phyloP scores from a whole-genome alignment of 2,329 filamentous ascomycete species.

The Tolypocladium inflatum region DNA sequence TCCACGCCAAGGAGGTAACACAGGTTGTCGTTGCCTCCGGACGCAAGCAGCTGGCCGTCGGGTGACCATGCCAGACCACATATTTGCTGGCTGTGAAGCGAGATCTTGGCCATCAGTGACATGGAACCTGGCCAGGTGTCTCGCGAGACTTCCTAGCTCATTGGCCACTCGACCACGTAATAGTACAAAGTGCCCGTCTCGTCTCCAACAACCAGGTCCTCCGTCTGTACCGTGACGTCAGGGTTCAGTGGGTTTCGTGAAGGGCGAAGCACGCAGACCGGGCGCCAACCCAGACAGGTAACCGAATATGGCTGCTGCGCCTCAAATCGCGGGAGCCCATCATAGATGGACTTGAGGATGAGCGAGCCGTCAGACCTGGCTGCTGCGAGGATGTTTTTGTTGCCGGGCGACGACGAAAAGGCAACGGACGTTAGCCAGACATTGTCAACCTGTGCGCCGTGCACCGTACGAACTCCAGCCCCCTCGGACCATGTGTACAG shows the following conservation, averaged over 20 bases:
- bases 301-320: conserved; percentile 62
- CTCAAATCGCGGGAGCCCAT: conserved; percentile 63
- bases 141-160: conserved; percentile 48
- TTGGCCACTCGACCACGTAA: conserved; percentile 81
- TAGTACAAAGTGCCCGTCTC: conserved; percentile 76
- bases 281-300: conserved; percentile 75
- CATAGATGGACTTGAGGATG: conserved; percentile 67
- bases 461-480: conserved; percentile 48
- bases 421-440: conserved; percentile 73
- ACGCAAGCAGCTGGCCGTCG: conserved; percentile 69
- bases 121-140: conserved; percentile 71
- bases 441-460: conserved; percentile 12
- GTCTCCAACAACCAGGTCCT: conserved; percentile 82
- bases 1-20: conserved; percentile 72
- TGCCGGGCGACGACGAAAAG: conserved; percentile 73
- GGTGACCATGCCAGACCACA: conserved; percentile 86
- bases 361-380: conserved; percentile 71
- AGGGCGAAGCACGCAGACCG: conserved; percentile 43
- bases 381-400: conserved; percentile 73
- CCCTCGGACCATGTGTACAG: conserved; percentile 87
- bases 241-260: conserved; percentile 39
- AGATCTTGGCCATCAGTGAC: conserved; percentile 66
- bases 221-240: conserved; percentile 50
- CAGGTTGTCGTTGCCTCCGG: conserved; percentile 85
- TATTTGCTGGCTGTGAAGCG: conserved; percentile 77